Evolutionary conservation across 176 grass and related monocot genomes (phyloP).

Genomic region (Eragrostis nindensis): DNA sequence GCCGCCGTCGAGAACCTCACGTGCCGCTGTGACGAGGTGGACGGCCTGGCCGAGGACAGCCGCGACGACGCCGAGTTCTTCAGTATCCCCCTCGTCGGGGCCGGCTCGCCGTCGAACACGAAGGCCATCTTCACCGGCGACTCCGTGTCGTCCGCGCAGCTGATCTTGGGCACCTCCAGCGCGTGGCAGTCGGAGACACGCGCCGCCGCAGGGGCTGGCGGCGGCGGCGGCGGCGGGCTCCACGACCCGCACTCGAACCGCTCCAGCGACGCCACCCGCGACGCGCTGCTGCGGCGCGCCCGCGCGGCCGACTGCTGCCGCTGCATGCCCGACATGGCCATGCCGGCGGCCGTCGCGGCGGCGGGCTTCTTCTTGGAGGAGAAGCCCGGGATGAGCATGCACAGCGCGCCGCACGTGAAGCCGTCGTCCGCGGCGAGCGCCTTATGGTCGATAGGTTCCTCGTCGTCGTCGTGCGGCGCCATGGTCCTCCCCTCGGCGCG

Average conservation of each 20-base stretch:
- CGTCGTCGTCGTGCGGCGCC: slow-evolving; percentile 49
- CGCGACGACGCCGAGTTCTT: slow-evolving; percentile 70
- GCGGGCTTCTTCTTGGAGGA: slow-evolving; percentile 45
- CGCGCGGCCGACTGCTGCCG: slow-evolving; percentile 32
- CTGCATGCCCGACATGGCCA: slow-evolving; percentile 29
- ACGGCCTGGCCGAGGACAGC: slow-evolving; percentile 50
- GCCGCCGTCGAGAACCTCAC: slow-evolving; percentile 76
- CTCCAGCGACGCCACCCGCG: slow-evolving; percentile 56
- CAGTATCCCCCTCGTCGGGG: slow-evolving; percentile 50
- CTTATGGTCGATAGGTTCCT: background rate
- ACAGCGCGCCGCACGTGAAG: slow-evolving; percentile 66
- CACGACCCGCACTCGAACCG: slow-evolving; percentile 73
- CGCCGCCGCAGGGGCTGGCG: too few species aligned
- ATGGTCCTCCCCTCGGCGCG: slow-evolving; percentile 65
- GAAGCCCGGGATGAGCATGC: slow-evolving; percentile 60
- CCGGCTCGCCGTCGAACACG: slow-evolving; percentile 60
- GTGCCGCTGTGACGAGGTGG: slow-evolving; percentile 69
- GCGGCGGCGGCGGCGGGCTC: slow-evolving; percentile 28
- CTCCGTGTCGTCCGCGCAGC: slow-evolving; percentile 53
- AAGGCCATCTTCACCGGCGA: slow-evolving; percentile 70
- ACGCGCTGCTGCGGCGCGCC: slow-evolving; percentile 42
- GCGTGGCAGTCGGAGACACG: slow-evolving; percentile 29
- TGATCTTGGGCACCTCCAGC: slow-evolving; percentile 52
- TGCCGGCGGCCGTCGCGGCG: background rate
- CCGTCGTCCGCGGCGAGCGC: background rate